Percentiles rank a stretch among this genome's conserved stretches.
phyloP scores from a whole-genome alignment of 345 rosid genomes.

The Camelina sativa region DNA sequence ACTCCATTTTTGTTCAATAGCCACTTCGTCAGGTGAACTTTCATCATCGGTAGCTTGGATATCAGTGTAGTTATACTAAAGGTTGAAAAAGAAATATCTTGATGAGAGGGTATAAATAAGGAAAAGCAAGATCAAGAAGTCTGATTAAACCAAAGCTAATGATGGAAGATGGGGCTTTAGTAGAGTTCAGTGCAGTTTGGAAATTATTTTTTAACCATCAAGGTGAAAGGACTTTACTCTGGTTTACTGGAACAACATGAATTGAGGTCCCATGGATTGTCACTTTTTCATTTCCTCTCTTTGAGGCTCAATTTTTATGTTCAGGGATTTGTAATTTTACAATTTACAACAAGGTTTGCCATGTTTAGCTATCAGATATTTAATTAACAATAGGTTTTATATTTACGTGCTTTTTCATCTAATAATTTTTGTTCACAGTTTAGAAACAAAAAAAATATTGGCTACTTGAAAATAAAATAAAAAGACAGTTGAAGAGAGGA shows the following conservation, averaged over 20 bases:
- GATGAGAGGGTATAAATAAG: constrained; percentile 4
- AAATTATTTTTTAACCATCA: constrained; percentile 14
- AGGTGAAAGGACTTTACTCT: constrained; percentile 2
- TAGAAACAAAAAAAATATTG: too few species aligned
- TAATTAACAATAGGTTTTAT: neutral
- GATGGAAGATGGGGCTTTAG: neutral
- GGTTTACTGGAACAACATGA: constrained; percentile 29
- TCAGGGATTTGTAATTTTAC: neutral
- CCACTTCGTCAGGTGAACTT: constrained; percentile 58
- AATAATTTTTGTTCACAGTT: too few species aligned
- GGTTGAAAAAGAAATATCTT: constrained; percentile 11
- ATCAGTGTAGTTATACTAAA: constrained; percentile 85
- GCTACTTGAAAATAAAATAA: too few species aligned
- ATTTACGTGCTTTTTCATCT: too few species aligned
- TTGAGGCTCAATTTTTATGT: constrained; percentile 26
- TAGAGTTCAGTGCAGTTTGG: constrained; percentile 28
- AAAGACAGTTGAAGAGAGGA: too few species aligned
- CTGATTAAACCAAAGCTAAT: constrained; percentile 11
- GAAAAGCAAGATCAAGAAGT: constrained; percentile 24
- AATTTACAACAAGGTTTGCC: constrained; percentile 4
- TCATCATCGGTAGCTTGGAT: constrained; percentile 71
- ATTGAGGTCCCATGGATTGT: constrained; percentile 25
- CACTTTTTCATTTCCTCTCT: constrained; percentile 7
- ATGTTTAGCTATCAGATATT: constrained; percentile 11
- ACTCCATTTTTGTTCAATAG: constrained; percentile 90